phyloP scores from a whole-genome alignment of 208 protist species.

The Jaenimonas drosophilae region DNA sequence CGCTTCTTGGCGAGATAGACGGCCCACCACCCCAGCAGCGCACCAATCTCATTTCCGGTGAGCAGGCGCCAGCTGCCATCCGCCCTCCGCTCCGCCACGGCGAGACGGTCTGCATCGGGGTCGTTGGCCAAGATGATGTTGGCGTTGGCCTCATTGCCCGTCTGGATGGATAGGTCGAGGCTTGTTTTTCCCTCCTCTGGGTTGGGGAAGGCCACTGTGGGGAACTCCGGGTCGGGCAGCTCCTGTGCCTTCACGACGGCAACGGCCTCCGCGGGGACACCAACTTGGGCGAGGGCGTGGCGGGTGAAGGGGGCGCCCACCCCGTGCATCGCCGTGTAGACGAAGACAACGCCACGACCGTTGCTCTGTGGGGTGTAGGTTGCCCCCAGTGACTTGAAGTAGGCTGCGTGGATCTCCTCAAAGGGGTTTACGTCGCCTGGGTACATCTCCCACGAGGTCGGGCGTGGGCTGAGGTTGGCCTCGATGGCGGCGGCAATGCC shows the following conservation, averaged over 20 bases:
- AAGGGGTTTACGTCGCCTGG: conserved; percentile 42
- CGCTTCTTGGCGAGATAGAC: conserved; percentile 35
- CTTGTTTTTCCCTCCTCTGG: conserved; percentile 95
- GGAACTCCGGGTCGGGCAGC: conserved; percentile 95
- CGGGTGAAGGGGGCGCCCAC: conserved; percentile 87
- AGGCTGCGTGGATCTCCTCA: conserved; percentile 39
- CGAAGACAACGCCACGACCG: conserved; percentile 19
- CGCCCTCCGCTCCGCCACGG: conserved; percentile 83
- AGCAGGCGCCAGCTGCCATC: conserved; percentile 90
- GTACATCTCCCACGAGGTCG: conserved; percentile 38
- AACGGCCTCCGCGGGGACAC: conserved; percentile 31
- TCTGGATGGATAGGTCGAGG: conserved; percentile 83
- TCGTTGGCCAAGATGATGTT: conserved; percentile 97
- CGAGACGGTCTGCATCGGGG: conserved; percentile 97
- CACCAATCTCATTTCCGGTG: conserved; percentile 97
- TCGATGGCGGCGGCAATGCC: conserved; percentile 87
- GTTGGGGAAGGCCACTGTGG: conserved; percentile 97
- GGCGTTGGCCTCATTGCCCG: conserved; percentile 41
- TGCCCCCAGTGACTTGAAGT: conserved; percentile 37
- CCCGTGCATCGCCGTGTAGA: conserved; percentile 90
- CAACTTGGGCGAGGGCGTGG: conserved; percentile 59
- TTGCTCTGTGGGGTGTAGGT: conserved; percentile 23
- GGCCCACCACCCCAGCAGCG: conserved; percentile 93
- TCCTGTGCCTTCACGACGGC: conserved; percentile 78
- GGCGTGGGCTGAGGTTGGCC: conserved; percentile 75